phyloP scores from a whole-genome alignment of 495 filamentous ascomycete species.

The Podospora australis region DNA sequence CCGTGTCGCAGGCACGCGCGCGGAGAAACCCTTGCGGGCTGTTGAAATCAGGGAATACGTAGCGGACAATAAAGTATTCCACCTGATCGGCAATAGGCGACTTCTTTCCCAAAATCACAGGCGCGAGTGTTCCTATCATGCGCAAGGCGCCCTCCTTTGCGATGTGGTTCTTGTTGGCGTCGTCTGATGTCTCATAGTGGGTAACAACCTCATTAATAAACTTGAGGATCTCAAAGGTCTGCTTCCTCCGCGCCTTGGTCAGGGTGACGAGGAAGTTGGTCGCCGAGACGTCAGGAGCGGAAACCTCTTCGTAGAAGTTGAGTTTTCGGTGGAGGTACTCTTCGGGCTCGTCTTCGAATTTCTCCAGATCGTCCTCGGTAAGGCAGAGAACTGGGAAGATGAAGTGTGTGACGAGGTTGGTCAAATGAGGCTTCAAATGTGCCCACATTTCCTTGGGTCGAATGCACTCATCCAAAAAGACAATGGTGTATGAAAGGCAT shows the following conservation, averaged over 20 bases:
- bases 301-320: constrained; percentile 96
- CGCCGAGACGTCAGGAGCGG: constrained; percentile 90
- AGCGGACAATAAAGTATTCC: constrained; percentile 97
- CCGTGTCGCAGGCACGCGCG: constrained; percentile 89
- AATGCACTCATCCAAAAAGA: constrained; percentile 94
- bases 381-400: constrained; percentile 94
- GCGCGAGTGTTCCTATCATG: constrained; percentile 94
- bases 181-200: constrained; percentile 71
- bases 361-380: constrained; percentile 84
- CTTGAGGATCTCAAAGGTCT: constrained; percentile 85
- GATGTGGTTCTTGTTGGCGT: constrained; percentile 80
- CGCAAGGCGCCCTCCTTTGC: constrained; percentile 94
- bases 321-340: constrained; percentile 96
- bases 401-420: constrained; percentile 84
- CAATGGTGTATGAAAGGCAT: constrained; percentile 82
- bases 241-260: constrained; percentile 90
- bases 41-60: constrained; percentile 96
- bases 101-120: constrained; percentile 94
- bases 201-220: constrained; percentile 94
- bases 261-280: constrained; percentile 93
- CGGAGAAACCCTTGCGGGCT: constrained; percentile 89
- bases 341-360: constrained; percentile 87
- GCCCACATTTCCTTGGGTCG: constrained; percentile 96
- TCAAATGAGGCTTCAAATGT: constrained; percentile 86
- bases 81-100: constrained; percentile 96